Evolutionary conservation across 2,329 filamentous ascomycete species (phyloP), one percentile per base, ranked within the genome.

Genomic region (Ramularia collo-cygni): DNA sequence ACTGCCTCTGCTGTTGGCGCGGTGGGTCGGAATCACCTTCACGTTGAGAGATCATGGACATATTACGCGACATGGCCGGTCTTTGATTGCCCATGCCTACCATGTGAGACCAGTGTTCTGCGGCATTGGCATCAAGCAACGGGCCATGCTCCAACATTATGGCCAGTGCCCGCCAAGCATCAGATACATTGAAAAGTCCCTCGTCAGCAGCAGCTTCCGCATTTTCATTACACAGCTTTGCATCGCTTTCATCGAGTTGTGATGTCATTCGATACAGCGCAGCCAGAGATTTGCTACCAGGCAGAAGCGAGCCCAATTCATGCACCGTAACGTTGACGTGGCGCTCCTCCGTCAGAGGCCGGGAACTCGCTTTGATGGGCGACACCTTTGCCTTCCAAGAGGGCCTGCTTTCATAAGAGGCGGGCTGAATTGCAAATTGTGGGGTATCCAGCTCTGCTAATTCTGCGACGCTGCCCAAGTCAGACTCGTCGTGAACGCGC

Each of bases 201-300:
- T 83, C 74, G 47, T 77, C 80, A 50, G 79, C 73, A 7, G 90
- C 89, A 32, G 93, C 79, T 1, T 67, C 65, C 7, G 88, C 85
- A 60, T 98, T 98, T 54, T 93, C 83, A 31, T 76, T 71, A 62
- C 90, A 96, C 3, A 95, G 79, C 27, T 83, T 76, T n/a, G 79
- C 76, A 3, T 43, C 43, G 12, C 38, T 31, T 18, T 53, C 46
- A 10, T 43, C 44, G 1, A 84, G 83, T 45, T 88, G 79, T 3
- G 88, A 88, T 59, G 92, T 89, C 10, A 95, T 83, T 16, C 75
- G 75, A 62, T 96, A 98, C 50, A 84, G 77, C 42, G 78, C 69
- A 2, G 88, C 92, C 46, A 95, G 74, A 39, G 79, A 73, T 43
- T 74, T 74, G 60, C 88, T 92, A 2, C 85, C 83, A 0, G 89